A percentile compares a stretch with the other conserved stretches of the same genome.
These are phyloP conservation scores for Trichoderma cornu-damae DNA, from an alignment of 2,329 filamentous ascomycete species.

Conservation along the genomic window DNA sequence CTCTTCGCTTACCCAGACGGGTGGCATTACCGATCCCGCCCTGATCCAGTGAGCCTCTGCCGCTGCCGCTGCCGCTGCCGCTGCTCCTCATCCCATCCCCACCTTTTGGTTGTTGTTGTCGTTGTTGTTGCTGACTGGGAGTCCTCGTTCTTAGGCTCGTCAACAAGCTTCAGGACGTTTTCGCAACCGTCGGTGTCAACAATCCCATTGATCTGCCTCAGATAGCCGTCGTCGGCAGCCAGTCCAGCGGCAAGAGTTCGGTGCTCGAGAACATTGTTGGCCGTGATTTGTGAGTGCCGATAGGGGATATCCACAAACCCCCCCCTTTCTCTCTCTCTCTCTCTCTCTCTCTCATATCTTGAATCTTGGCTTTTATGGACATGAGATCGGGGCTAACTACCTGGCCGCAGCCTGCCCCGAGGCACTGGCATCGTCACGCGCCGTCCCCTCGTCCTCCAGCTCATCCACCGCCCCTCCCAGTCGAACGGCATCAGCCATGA, in stretches of 20 bases:
- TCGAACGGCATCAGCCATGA: slow-evolving; percentile 68
- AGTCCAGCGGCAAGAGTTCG: slow-evolving; percentile 99
- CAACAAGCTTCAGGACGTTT: slow-evolving; percentile 99
- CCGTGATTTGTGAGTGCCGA: slow-evolving; percentile 80
- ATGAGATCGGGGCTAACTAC: neutral
- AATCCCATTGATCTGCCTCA: slow-evolving; percentile 98
- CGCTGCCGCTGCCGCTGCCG: neutral
- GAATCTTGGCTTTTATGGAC: no score
- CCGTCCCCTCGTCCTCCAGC: slow-evolving; percentile 90
- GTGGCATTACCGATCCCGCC: slow-evolving; percentile 61
- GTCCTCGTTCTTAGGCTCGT: slow-evolving; percentile 57
- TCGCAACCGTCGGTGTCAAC: slow-evolving; percentile 95
- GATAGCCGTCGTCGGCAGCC: slow-evolving; percentile 96
- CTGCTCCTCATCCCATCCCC: slow-evolving; percentile 17
- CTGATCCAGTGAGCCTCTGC: slow-evolving; percentile 54
- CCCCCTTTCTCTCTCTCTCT: neutral
- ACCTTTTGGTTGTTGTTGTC: no score
- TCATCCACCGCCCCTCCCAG: slow-evolving; percentile 82
- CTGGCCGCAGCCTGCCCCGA: slow-evolving; percentile 71
- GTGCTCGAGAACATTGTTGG: slow-evolving; percentile 98
- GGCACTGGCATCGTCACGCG: slow-evolving; percentile 96
- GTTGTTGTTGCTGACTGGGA: slow-evolving; percentile 13
- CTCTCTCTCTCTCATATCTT: neutral
- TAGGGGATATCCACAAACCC: neutral
- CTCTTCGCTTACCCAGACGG: slow-evolving; percentile 40